phyloP scores from a whole-genome alignment of 352 stramenopile species.

The Phytophthora sp. region DNA sequence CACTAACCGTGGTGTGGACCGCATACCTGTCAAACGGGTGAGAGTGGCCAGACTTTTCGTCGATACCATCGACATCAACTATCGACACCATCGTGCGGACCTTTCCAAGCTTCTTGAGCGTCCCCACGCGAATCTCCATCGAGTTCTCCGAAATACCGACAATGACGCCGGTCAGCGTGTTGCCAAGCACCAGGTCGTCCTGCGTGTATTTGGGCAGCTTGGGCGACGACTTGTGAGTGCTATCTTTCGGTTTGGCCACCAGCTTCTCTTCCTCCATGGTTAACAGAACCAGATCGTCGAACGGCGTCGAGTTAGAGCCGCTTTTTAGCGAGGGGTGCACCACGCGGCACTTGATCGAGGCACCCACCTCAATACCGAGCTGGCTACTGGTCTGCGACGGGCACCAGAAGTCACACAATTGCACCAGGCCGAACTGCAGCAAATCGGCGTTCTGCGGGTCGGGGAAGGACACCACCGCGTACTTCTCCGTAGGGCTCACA shows the following conservation, averaged over 20 bases:
- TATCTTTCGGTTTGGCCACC: slow-evolving; percentile 39
- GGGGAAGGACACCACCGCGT: slow-evolving; percentile 70
- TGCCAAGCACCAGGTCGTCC: slow-evolving; percentile 67
- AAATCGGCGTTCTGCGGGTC: slow-evolving; percentile 44
- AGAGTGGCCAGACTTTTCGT: slow-evolving; percentile 36
- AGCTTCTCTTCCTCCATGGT: slow-evolving; percentile 60
- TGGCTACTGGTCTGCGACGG: slow-evolving; percentile 60
- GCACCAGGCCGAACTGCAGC: slow-evolving; percentile 63
- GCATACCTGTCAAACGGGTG: slow-evolving; percentile 87
- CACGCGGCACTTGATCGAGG: slow-evolving; percentile 48
- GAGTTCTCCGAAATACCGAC: slow-evolving; percentile 77
- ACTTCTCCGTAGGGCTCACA: slow-evolving; percentile 58
- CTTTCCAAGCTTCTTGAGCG: slow-evolving; percentile 76
- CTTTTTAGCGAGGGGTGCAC: slow-evolving; percentile 48
- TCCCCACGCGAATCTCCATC: slow-evolving; percentile 87
- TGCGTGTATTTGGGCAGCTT: slow-evolving; percentile 77
- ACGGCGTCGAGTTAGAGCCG: slow-evolving; percentile 64
- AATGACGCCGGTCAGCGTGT: slow-evolving; percentile 74
- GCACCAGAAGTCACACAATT: slow-evolving; percentile 81
- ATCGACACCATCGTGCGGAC: slow-evolving; percentile 80
- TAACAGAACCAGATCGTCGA: slow-evolving; percentile 75
- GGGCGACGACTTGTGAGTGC: slow-evolving; percentile 39
- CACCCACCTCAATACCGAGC: slow-evolving; percentile 64
- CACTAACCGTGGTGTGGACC: slow-evolving; percentile 73
- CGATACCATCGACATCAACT: slow-evolving; percentile 76